phyloP scores from a whole-genome alignment of 2,329 filamentous ascomycete genomes.

The Talaromyces sp. region DNA sequence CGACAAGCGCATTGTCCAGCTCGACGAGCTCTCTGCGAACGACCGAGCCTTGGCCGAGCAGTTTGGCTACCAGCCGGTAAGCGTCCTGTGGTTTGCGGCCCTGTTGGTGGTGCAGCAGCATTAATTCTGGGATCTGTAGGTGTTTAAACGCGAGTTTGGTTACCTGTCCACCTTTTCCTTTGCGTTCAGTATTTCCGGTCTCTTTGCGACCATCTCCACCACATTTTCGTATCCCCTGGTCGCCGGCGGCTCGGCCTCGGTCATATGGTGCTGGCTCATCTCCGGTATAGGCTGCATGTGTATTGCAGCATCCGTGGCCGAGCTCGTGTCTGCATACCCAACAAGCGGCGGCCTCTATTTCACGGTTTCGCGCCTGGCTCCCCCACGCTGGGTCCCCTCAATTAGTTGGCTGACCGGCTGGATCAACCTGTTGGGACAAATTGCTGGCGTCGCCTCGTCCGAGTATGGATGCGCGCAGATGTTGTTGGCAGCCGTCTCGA shows the following conservation, averaged over 20 bases:
- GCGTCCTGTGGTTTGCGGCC: conserved; percentile 4
- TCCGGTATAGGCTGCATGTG: conserved; percentile 54
- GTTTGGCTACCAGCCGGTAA: conserved; percentile 27
- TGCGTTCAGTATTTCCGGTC: conserved; percentile 52
- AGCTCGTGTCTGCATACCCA: conserved; percentile 55
- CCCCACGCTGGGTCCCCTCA: conserved; percentile 42
- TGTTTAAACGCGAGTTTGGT: conserved; percentile 56
- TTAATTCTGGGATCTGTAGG: conserved; percentile 24
- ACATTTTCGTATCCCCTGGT: conserved; percentile 51
- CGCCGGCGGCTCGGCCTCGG: conserved; percentile 46
- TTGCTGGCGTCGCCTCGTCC: conserved; percentile 51
- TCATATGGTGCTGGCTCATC: conserved; percentile 56
- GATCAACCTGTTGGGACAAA: conserved; percentile 49
- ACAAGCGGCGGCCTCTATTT: conserved; percentile 54
- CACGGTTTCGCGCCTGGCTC: conserved; percentile 51
- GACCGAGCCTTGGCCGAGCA: conserved; percentile 24
- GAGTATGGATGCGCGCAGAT: conserved; percentile 55
- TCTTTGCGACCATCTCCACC: conserved; percentile 53
- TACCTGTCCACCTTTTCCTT: conserved; percentile 57
- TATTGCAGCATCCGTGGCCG: conserved; percentile 50
- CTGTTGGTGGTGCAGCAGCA: conserved; percentile 8
- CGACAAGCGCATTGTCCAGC: conserved; percentile 13
- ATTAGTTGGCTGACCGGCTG: conserved; percentile 49
- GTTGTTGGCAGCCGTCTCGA: conserved; percentile 33
- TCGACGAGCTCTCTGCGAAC: conserved; percentile 21